Percentiles rank a stretch among this genome's conserved stretches.
Evolutionary conservation across 805 yeast species (phyloP).

Genomic region (Ogataea allantospora): DNA sequence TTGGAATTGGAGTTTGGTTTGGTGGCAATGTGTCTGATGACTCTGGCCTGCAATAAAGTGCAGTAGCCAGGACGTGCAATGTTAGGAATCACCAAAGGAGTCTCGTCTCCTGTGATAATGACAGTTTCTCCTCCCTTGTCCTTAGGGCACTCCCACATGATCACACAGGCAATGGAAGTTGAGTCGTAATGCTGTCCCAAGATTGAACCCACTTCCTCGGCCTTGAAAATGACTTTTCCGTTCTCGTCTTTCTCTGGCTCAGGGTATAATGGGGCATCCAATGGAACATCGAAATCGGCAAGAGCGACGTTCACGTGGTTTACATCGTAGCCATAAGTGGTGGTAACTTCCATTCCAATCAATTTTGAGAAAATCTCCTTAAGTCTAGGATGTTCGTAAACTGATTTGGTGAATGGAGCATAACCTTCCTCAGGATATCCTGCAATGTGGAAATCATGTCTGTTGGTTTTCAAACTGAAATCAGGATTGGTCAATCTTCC

Average conservation of each 20-base stretch:
- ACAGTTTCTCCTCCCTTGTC: constrained; percentile 51
- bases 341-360: constrained; percentile 49
- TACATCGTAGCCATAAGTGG: constrained; percentile 50
- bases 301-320: constrained; percentile 52
- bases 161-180: constrained; percentile 47
- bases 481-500: constrained; percentile 41
- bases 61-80: constrained; percentile 49
- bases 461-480: constrained; percentile 27
- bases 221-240: constrained; percentile 19
- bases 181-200: constrained; percentile 50
- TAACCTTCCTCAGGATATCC: constrained; percentile 42
- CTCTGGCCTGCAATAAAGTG: constrained; percentile 46
- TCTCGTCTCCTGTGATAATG: constrained; percentile 44
- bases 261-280: constrained; percentile 20
- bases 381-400: constrained; percentile 53
- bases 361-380: constrained; percentile 45
- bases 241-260: constrained; percentile 16
- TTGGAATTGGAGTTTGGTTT: constrained; percentile 40
- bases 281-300: constrained; percentile 24
- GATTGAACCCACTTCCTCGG: constrained; percentile 41
- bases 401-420: constrained; percentile 47
- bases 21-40: constrained; percentile 47
- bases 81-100: constrained; percentile 24
- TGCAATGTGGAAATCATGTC: constrained; percentile 46
- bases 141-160: constrained; percentile 47